These are phyloP conservation scores for Prunus yedoensis DNA, from an alignment of 331 rosid species.

Conservation along the genomic window DNA sequence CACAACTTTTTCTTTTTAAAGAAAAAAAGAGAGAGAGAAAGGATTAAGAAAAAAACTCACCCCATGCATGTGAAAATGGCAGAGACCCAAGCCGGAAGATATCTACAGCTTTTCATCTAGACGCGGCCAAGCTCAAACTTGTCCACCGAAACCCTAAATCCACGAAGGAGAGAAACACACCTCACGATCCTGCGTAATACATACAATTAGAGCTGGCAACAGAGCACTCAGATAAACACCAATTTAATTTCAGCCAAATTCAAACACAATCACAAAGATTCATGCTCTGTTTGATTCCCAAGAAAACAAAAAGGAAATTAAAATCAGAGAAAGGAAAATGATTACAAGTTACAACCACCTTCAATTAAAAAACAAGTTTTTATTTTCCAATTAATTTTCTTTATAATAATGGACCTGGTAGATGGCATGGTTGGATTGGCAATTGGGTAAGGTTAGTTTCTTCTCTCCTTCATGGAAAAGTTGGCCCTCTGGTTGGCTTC, in stretches of 20 bases:
- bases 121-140: slow-evolving; percentile 33
- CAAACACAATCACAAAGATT: background rate
- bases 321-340: background rate
- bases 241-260: background rate
- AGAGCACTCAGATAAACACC: background rate
- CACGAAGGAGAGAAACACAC: slow-evolving; percentile 26
- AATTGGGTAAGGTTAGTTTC: background rate
- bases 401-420: slow-evolving; percentile 23
- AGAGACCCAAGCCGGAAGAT: slow-evolving; percentile 61
- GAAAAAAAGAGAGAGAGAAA: slow-evolving; percentile 1
- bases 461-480: slow-evolving; percentile 18
- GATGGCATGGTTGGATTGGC: slow-evolving; percentile 31
- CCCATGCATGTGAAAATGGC: slow-evolving; percentile 68
- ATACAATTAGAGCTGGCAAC: slow-evolving; percentile 8
- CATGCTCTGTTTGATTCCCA: slow-evolving; percentile 2
- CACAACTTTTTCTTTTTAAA: background rate
- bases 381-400: background rate
- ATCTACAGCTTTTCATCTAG: slow-evolving; percentile 55
- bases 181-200: slow-evolving; percentile 33
- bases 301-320: background rate
- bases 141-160: slow-evolving; percentile 27
- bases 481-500: slow-evolving; percentile 21
- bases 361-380: background rate
- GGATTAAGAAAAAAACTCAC: slow-evolving; percentile 39
- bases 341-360: background rate